Evolutionary conservation across 2,329 filamentous ascomycete genomes (phyloP), one percentile per base, ranked within the genome.

Genomic region (Fusarium equiseti): DNA sequence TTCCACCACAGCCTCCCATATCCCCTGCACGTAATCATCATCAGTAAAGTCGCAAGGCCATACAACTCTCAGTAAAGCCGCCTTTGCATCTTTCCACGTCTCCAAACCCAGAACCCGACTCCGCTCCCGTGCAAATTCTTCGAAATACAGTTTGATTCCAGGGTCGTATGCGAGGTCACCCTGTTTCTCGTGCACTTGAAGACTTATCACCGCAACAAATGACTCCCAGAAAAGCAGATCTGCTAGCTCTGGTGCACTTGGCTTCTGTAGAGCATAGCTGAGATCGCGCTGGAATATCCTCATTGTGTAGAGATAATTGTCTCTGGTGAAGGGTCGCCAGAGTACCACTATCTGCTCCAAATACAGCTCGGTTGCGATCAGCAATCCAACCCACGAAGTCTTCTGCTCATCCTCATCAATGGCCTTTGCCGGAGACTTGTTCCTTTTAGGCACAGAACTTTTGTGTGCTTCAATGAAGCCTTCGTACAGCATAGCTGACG

Each of bases 281-380:
- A 64, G 49, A 20, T 64, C 61, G 3, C 49, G 58, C 2, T 64
- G 61, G 11, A 64, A 31, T 13, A 64, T 38, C 16, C 16, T 42
- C 35, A 64, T 56, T 5, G 49, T 64, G 26, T 54, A 49, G 35
- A 64, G 61, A 12, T 56, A 64, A 9, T 56, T 44, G 5, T 50
- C 58, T 7, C 26, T 63, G 4, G 29, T 56, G 3, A 63, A 56
- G n/a, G 61, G 61, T 0, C 44, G 24, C 49, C 58, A 64, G 0
- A 48, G 9, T 2, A 42, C 35, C 1, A 63, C 13, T 7, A 64
- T 35, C 16, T 63, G 59, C 3, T 64, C 61, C 2, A 64, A 5
- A 3, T 63, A 64, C 1, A 64, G 10, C 2, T 63, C 49, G 27
- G 29, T 24, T 9, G 35, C 22, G 0, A 64, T 26, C 4, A 49